Evolutionary conservation across 257 asterid species (phyloP), one percentile per base, ranked within the genome.

Genomic region (Solanum virginianum): DNA sequence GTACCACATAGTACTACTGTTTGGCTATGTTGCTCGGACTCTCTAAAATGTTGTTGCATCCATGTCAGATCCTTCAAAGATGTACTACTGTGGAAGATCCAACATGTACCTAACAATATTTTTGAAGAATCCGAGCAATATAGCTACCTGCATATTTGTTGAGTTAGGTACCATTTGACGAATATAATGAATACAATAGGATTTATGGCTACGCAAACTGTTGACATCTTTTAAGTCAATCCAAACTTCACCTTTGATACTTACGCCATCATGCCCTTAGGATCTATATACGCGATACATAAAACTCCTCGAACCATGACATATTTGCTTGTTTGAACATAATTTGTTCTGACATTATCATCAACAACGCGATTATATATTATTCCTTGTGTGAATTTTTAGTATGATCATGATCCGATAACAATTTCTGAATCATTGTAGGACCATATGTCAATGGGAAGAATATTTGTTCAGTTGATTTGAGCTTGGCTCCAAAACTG

Each of bases 401-500:
- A 26, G 72, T 62, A 80, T 59, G 80, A 51, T 85, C 88, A 41
- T 59, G 84, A 26, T 84, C 83, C 7, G 85, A 59, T 2, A 90
- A 81, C 87, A 84, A 82, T 84, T 87, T 88, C 47, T 87, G 89
- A 57, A 90, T 89, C 89, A 90, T 85, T 17, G 81, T 88, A n/a
- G 98, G 94, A 55, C 97, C 96, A 10, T 93, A 88, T 86, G 82
- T 91, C 86, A 93, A 92, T 84, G 98, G 96, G 75, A 91, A 85
- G 77, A 91, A 87, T 43, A 82, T 94, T 20, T 86, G 86, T 85
- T 93, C 97, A 62, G 97, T 88, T 86, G 98, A 94, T 90, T 82
- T 94, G 91, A 90, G 90, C 84, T 88, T 94, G 92, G 96, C 94
- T 4, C 96, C 98, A 1, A 94, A 93, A 86, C 91, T 95, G 62